phyloP scores from a whole-genome alignment of 2,329 filamentous ascomycete species.

The Aureobasidium leucospermi region DNA sequence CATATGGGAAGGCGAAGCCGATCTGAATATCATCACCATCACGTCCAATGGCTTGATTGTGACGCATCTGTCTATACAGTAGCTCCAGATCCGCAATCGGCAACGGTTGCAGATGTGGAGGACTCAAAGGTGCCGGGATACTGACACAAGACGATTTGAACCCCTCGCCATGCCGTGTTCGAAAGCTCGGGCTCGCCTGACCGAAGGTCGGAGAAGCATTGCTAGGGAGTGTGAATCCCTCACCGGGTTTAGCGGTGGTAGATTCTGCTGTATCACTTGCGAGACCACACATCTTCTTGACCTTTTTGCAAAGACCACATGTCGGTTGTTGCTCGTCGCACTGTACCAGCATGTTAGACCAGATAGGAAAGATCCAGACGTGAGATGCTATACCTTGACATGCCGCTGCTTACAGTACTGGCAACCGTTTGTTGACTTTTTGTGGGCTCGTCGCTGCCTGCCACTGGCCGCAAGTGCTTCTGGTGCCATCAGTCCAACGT shows the following conservation, averaged over 20 bases:
- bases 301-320: neutral
- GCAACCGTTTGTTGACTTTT: neutral
- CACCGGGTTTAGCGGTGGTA: too few species aligned
- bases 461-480: neutral
- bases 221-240: neutral
- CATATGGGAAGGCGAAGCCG: neutral
- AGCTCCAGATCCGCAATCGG: neutral
- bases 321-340: neutral
- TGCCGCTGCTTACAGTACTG: neutral
- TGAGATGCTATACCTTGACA: neutral
- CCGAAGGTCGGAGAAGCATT: neutral
- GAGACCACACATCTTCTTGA: neutral
- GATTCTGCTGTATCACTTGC: neutral
- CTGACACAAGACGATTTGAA: neutral
- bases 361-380: too few species aligned
- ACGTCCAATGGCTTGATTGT: neutral
- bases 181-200: neutral
- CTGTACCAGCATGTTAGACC: neutral
- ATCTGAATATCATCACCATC: neutral
- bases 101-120: neutral
- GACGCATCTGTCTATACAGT: neutral
- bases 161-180: neutral
- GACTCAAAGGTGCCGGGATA: neutral
- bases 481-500: neutral
- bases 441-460: neutral